phyloP scores from a whole-genome alignment of 345 rosid species.

The Viola odorata region DNA sequence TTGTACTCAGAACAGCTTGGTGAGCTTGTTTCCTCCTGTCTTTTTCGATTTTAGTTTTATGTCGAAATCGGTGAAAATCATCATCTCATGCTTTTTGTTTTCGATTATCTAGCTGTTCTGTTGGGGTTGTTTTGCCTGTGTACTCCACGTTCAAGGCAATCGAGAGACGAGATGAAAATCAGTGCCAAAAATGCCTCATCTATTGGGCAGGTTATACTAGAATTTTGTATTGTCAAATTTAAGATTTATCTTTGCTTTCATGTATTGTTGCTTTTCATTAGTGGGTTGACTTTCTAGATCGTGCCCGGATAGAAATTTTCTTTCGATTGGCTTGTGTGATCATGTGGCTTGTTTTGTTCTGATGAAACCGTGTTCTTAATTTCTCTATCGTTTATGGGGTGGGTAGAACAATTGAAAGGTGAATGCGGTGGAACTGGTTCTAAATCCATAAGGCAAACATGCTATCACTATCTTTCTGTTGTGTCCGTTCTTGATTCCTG shows the following conservation, averaged over 20 bases:
- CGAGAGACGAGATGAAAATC: constrained; percentile 49
- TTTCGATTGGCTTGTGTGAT: too few species aligned
- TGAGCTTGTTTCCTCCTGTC: constrained; percentile 21
- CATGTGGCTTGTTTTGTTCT: too few species aligned
- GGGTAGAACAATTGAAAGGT: too few species aligned
- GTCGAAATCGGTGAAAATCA: not conserved
- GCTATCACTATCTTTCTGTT: too few species aligned
- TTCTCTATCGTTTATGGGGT: too few species aligned
- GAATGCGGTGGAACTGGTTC: too few species aligned
- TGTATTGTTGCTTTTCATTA: not conserved
- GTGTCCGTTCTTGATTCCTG: not conserved
- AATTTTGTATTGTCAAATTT: not conserved
- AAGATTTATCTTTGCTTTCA: not conserved
- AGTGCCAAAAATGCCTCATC: constrained; percentile 34
- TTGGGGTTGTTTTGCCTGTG: constrained; percentile 71
- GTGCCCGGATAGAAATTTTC: too few species aligned
- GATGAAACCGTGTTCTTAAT: too few species aligned
- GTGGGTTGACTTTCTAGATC: not conserved
- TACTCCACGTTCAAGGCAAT: constrained; percentile 83
- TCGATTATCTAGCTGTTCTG: constrained; percentile 52
- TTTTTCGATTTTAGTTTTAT: not conserved
- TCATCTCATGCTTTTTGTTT: not conserved
- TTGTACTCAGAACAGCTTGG: constrained; percentile 88
- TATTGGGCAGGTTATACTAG: constrained; percentile 38
- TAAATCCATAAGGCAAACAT: too few species aligned